Conservation (phyloP, 352 stramenopile genomes). For the Detonula confervacea region DNA sequence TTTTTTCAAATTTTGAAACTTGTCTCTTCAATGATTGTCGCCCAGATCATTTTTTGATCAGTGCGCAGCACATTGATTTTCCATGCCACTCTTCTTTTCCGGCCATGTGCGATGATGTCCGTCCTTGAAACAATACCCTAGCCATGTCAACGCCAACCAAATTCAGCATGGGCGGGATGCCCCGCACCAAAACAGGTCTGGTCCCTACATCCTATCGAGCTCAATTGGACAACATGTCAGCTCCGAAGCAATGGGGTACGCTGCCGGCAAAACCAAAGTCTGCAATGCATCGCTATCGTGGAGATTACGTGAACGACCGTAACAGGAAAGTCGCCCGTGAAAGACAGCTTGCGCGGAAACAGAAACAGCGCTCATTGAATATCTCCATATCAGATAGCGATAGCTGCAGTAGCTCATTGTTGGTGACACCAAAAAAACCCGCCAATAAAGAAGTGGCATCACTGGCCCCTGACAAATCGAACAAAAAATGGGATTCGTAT, state of each 20-base stretch:
- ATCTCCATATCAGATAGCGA: background rate
- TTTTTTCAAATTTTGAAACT: too few relatives aligned
- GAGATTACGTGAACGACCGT: slow-evolving; percentile 49
- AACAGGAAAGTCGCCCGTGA: slow-evolving; percentile 22
- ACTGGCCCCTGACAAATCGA: background rate
- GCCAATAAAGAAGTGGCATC: background rate
- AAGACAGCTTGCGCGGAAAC: slow-evolving; percentile 22
- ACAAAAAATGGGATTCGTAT: slow-evolving; percentile 31
- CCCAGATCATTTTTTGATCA: too few relatives aligned
- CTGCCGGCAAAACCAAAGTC: slow-evolving; percentile 36
- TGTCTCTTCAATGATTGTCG: too few relatives aligned
- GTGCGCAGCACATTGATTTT: too few relatives aligned
- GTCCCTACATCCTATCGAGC: slow-evolving; percentile 32
- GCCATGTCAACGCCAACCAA: slow-evolving; percentile 39
- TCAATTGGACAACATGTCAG: slow-evolving; percentile 25
- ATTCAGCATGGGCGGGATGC: slow-evolving; percentile 39
- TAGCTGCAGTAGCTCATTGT: slow-evolving; percentile 1
- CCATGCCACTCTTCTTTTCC: too few relatives aligned
- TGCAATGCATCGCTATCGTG: slow-evolving; percentile 43
- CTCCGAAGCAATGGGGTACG: slow-evolving; percentile 6
- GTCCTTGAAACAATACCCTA: background rate
- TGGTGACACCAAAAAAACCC: slow-evolving; percentile 2
- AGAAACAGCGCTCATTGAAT: slow-evolving; percentile 6
- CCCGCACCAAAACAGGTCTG: slow-evolving; percentile 37
- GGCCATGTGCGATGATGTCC: background rate